Evolutionary conservation across 2,329 filamentous ascomycete genomes (phyloP).

Genomic region (Hypoxylon sp.): DNA sequence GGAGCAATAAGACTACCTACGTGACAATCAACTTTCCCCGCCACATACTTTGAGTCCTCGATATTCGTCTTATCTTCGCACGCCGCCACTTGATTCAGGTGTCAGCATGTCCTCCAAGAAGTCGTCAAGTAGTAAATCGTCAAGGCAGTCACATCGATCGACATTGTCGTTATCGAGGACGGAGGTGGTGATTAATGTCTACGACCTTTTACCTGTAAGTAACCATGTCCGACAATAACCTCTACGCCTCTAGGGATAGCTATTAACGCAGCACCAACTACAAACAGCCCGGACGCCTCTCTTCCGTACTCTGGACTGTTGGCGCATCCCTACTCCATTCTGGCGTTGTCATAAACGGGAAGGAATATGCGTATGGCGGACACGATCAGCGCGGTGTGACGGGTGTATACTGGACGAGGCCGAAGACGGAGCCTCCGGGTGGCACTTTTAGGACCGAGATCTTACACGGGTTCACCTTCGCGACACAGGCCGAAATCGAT

Average conservation of each 20-base stretch:
- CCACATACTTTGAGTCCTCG: constrained; percentile 3
- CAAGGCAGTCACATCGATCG: constrained; percentile 66
- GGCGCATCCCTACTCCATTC: constrained; percentile 85
- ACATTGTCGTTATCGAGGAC: constrained; percentile 78
- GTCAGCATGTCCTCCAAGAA: constrained; percentile 48
- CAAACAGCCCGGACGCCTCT: constrained; percentile 75
- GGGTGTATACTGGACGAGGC: constrained; percentile 86
- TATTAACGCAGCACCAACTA: constrained; percentile 19
- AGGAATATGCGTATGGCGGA: constrained; percentile 87
- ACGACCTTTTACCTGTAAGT: constrained; percentile 78
- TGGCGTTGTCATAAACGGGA: constrained; percentile 82
- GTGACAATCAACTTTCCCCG: constrained; percentile 18
- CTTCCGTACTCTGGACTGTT: constrained; percentile 81
- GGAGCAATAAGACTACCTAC: constrained; percentile 3
- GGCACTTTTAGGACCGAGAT: constrained; percentile 81
- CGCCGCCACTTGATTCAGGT: constrained; percentile 40
- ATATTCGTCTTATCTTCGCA: background rate
- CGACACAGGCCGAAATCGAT: constrained; percentile 76
- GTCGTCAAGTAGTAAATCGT: constrained; percentile 58
- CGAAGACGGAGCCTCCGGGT: constrained; percentile 78
- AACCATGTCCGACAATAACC: background rate
- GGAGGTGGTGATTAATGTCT: constrained; percentile 81
- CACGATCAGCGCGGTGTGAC: constrained; percentile 78
- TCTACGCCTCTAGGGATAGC: background rate
- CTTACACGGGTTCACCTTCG: constrained; percentile 82